phyloP scores from a whole-genome alignment of 352 stramenopile species.

The Globisporangium paddicum region DNA sequence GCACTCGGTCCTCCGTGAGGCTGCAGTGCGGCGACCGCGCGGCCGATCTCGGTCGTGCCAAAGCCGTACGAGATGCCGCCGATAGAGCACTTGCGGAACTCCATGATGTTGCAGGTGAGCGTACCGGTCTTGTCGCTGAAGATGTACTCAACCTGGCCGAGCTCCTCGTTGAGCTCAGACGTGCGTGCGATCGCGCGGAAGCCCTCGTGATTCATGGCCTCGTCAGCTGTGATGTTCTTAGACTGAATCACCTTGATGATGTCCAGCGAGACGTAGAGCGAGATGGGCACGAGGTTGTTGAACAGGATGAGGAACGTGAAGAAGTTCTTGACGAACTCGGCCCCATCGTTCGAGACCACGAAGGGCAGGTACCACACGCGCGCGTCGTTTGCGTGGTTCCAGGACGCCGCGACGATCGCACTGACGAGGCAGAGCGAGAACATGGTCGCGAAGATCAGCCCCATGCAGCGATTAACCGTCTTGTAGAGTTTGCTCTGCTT shows the following conservation, averaged over 20 bases:
- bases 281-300: conserved; percentile 97
- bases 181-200: conserved; percentile 79
- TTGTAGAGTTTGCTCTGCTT: conserved; percentile 73
- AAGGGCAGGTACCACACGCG: conserved; percentile 46
- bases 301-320: conserved; percentile 95
- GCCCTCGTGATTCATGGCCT: conserved; percentile 81
- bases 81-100: conserved; percentile 92
- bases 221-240: conserved; percentile 58
- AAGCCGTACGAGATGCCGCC: conserved; percentile 81
- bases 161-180: conserved; percentile 90
- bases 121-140: conserved; percentile 99
- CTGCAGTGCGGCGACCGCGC: conserved; percentile 30
- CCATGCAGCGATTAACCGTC: conserved; percentile 64
- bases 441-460: conserved; percentile 64
- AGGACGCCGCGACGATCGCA: conserved; percentile 47
- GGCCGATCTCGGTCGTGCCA: conserved; percentile 74
- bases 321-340: conserved; percentile 71
- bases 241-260: conserved; percentile 89
- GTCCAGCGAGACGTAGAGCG: conserved; percentile 96
- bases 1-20: background rate
- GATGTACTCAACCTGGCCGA: conserved; percentile 97
- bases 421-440: conserved; percentile 55
- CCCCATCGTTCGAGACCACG: conserved; percentile 19
- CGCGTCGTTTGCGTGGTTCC: conserved; percentile 28
- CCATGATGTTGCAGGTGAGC: conserved; percentile 98